These are phyloP conservation scores for Chlorophyllum brunneum DNA, from an alignment of 768 basidiomycete species.

Conservation along the genomic window DNA sequence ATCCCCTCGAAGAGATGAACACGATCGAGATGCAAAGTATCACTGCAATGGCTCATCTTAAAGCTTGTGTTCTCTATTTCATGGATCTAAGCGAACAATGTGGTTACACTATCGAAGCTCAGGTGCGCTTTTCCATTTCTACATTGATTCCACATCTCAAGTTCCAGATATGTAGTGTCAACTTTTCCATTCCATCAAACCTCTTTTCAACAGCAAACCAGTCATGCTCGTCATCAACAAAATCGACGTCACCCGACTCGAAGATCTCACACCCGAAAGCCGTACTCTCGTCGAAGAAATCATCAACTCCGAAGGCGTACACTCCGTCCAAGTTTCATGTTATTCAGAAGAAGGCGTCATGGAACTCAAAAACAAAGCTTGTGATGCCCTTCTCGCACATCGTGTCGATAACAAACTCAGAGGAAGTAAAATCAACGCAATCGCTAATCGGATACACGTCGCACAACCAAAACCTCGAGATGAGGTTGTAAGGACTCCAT, in stretches of 20 bases:
- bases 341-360: conserved; percentile 98
- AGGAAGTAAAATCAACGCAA: conserved; percentile 86
- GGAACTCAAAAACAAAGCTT: conserved; percentile 92
- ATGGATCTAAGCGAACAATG: conserved; percentile 99
- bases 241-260: conserved; percentile 87
- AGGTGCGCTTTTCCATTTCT: conserved; percentile 48
- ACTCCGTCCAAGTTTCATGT: conserved; percentile 84
- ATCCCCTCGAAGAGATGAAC: conserved; percentile 99
- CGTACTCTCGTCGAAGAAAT: conserved; percentile 86
- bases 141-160: background rate
- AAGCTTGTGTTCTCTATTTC: conserved; percentile 93
- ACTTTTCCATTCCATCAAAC: conserved; percentile 99
- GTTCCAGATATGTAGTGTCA: conserved; percentile 63
- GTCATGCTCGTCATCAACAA: conserved; percentile 97
- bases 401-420: conserved; percentile 93
- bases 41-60: conserved; percentile 94
- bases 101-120: conserved; percentile 95
- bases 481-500: conserved; percentile 81
- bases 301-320: conserved; percentile 66
- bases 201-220: conserved; percentile 91
- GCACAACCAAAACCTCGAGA: conserved; percentile 89
- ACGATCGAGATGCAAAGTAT: conserved; percentile 99
- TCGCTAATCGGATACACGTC: conserved; percentile 95
- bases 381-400: conserved; percentile 92
- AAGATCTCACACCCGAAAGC: conserved; percentile 75